Evolutionary conservation across 1,284 basidiomycete species (phyloP).

Genomic region (Cutaneotrichosporon sp.): DNA sequence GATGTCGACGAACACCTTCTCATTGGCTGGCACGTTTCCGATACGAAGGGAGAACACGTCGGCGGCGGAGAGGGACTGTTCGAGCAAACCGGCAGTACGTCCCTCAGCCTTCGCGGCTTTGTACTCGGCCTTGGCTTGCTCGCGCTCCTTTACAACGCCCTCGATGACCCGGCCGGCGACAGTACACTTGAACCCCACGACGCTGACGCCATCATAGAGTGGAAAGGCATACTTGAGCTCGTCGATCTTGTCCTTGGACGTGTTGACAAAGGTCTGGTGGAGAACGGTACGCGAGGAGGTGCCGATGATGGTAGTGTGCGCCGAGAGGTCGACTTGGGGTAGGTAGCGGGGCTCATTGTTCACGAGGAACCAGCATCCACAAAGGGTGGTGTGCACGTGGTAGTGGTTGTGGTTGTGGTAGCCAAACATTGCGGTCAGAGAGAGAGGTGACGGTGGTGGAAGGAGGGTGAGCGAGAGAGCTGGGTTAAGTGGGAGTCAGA

Average conservation of each 20-base stretch:
- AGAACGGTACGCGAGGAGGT: slow-evolving; percentile 56
- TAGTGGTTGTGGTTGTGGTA: neutral
- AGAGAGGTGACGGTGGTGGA: no score
- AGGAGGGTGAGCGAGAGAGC: no score
- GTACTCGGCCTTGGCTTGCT: slow-evolving; percentile 51
- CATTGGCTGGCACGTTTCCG: slow-evolving; percentile 15
- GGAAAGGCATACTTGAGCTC: slow-evolving; percentile 59
- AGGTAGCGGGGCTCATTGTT: neutral
- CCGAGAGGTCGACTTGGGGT: slow-evolving; percentile 1
- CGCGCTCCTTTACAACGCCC: slow-evolving; percentile 56
- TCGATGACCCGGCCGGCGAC: slow-evolving; percentile 49
- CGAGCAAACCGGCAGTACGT: slow-evolving; percentile 50
- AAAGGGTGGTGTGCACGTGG: neutral
- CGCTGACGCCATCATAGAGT: slow-evolving; percentile 55
- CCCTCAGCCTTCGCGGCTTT: slow-evolving; percentile 51
- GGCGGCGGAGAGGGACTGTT: slow-evolving; percentile 19
- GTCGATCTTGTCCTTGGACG: slow-evolving; percentile 42
- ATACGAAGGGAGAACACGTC: slow-evolving; percentile 12
- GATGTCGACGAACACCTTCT: slow-evolving; percentile 13
- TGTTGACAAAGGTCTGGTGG: slow-evolving; percentile 54
- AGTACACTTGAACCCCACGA: slow-evolving; percentile 55
- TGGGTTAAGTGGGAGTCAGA: no score
- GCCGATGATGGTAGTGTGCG: slow-evolving; percentile 9
- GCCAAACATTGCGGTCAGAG: no score
- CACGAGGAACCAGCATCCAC: neutral